Base-by-base conservation (phyloP, 2,329 filamentous ascomycete species). In the Pleoardoris graminearum region DNA sequence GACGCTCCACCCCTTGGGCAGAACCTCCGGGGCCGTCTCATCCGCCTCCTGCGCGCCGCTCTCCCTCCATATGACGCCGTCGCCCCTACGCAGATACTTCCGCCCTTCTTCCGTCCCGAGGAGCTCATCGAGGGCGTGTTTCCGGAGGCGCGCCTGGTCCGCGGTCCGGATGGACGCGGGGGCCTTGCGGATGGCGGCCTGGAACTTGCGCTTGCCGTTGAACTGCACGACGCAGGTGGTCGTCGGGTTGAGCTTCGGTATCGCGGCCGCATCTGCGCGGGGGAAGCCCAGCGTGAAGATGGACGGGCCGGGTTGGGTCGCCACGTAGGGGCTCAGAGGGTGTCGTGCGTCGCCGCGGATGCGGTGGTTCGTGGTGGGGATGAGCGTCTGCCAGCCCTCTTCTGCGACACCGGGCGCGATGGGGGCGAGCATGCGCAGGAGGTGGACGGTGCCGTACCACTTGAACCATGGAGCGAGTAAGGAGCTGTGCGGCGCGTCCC, bases 341-440 rank as follows among this genome's bases (percentile, higher is more conserved):
- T 48, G 46, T 10, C n/a, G 19, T 11, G 33, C 43, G 21, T 50
- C n/a, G 38, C 22, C 5, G 12, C 37, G 33, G 16, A 58, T 56
- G 2, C 66, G 17, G n/a, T 65, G 47, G 22, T 60, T 45, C n/a
- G 58, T 57, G 49, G 73, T 67, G 4, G n/a, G 12, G 17, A 75
- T 68, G 3, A 92, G 77, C 1, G 82, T 63, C 55, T 82, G 79
- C 89, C 89, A 95, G 70, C 85, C 89, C 75, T 96, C 90, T 61
- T 93, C 90, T 1, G 90, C 82, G 53, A 94, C 85, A 0, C 88
- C 89, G 0, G 91, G 91, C 0, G 89, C 84, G 47, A 96, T 85
- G 3, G 91, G 91, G 0, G 90, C 88, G 61, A 92, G 78, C 76
- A 96, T 84, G 44, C 84, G 84, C 35, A 93, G 69, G 7, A 95